Conservation (phyloP, 139 green algal species). For the Raphidocelis subcapitata region DNA sequence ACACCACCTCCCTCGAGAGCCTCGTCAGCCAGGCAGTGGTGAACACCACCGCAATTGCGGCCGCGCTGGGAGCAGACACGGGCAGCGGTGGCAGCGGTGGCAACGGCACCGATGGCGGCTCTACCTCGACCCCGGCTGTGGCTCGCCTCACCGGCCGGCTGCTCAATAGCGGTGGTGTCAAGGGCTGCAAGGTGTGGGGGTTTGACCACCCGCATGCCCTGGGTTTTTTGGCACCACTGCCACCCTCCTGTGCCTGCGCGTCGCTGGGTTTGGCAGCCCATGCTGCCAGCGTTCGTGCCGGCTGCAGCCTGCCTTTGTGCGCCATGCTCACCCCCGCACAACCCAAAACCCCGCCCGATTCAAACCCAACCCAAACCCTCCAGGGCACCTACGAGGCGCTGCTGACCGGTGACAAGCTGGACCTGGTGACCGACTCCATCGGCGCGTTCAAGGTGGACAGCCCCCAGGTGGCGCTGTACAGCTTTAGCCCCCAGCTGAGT, state of each 20-base stretch:
- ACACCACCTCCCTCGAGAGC: not conserved
- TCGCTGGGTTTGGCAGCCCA: too few species aligned
- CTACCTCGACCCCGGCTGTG: not conserved
- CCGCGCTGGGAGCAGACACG: not conserved
- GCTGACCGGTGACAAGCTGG: not conserved
- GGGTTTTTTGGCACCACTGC: too few species aligned
- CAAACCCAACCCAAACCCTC: not conserved
- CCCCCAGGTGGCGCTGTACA: not conserved
- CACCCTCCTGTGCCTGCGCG: too few species aligned
- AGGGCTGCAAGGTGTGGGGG: too few species aligned
- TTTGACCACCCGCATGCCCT: too few species aligned
- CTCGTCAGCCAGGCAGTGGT: not conserved
- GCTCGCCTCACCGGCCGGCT: not conserved
- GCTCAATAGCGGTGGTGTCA: conserved; percentile 5
- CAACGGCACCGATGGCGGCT: not conserved
- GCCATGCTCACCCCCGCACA: too few species aligned
- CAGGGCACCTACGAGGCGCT: conserved; percentile 2
- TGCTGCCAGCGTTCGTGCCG: too few species aligned
- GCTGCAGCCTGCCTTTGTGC: too few species aligned
- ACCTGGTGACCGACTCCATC: not conserved
- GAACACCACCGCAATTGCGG: not conserved
- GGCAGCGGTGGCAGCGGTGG: conserved; percentile 9
- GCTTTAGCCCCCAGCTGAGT: not conserved
- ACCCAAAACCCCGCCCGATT: too few species aligned
- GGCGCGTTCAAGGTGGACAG: not conserved